A percentile compares a stretch with the other conserved stretches of the same genome.
These are phyloP conservation scores for Ophiostoma perfectum DNA, from an alignment of 2,329 filamentous ascomycete species.

Conservation along the genomic window DNA sequence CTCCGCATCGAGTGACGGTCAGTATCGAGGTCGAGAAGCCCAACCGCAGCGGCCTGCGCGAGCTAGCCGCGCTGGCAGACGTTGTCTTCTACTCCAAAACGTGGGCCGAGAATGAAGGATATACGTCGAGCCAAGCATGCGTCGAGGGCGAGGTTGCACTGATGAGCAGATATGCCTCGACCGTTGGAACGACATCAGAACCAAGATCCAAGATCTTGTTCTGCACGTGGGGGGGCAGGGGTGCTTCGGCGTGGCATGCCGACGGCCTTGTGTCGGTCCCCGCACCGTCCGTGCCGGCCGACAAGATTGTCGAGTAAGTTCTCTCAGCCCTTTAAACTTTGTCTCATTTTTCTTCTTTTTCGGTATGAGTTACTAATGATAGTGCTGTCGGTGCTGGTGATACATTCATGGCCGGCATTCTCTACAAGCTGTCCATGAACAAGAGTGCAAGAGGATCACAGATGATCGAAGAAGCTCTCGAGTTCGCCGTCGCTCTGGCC, in stretches of 20 bases:
- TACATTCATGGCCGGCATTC: conserved; percentile 67
- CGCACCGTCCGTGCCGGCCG: conserved; percentile 38
- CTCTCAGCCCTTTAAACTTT: neutral
- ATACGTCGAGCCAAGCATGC: conserved; percentile 23
- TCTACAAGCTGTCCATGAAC: conserved; percentile 55
- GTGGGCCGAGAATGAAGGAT: conserved; percentile 54
- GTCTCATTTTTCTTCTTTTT: neutral
- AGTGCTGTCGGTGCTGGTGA: conserved; percentile 70
- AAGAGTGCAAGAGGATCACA: conserved; percentile 13
- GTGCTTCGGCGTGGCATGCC: conserved; percentile 43
- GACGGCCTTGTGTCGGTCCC: conserved; percentile 38
- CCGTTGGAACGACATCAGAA: no score
- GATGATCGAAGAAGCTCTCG: conserved; percentile 39
- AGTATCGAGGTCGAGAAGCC: conserved; percentile 73
- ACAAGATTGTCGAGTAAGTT: conserved; percentile 52
- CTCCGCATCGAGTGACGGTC: conserved; percentile 33
- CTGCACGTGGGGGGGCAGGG: conserved; percentile 43
- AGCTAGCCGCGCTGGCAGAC: conserved; percentile 58
- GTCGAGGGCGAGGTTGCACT: conserved; percentile 12
- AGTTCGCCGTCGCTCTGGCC: conserved; percentile 61
- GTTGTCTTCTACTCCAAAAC: conserved; percentile 67
- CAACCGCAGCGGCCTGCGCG: conserved; percentile 51
- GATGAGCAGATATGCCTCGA: conserved; percentile 19
- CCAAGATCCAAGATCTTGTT: conserved; percentile 24
- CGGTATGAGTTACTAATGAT: neutral